These are phyloP conservation scores for Sporothrix luriei DNA, from an alignment of 2,329 filamentous ascomycete genomes.

Conservation along the genomic window DNA sequence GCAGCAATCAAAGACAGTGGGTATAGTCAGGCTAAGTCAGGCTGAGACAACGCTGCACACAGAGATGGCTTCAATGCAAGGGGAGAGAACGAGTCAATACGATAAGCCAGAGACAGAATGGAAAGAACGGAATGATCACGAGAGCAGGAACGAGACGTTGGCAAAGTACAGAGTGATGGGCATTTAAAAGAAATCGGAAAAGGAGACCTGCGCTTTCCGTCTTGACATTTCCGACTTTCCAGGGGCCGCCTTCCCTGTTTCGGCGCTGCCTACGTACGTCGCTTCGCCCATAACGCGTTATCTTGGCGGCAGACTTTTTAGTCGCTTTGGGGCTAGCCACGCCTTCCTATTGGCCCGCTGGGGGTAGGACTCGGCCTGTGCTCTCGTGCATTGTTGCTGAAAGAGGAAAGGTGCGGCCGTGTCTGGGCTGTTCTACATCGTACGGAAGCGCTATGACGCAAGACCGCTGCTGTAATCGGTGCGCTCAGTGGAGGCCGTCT, in stretches of 20 bases:
- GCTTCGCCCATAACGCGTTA: constrained; percentile 14
- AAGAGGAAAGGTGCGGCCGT: constrained; percentile 26
- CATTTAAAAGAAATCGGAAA: background rate
- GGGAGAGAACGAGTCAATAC: background rate
- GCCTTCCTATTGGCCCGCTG: constrained; percentile 12
- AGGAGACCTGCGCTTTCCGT: constrained; percentile 3
- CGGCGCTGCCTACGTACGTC: background rate
- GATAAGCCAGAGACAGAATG: background rate
- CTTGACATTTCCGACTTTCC: background rate
- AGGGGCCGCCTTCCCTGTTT: background rate
- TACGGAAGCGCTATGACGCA: constrained; percentile 17
- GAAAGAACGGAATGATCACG: background rate
- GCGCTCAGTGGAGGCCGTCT: background rate
- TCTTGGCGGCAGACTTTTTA: constrained; percentile 24
- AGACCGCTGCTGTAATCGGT: background rate
- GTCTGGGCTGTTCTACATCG: background rate
- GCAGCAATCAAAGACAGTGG: constrained; percentile 17
- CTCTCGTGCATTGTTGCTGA: constrained; percentile 29
- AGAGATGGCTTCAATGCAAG: background rate
- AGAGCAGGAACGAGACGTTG: constrained; percentile 9
- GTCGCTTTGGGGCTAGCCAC: background rate
- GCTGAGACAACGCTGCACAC: constrained; percentile 8
- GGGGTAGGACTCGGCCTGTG: constrained; percentile 20
- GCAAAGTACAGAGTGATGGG: constrained; percentile 8
- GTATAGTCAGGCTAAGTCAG: background rate